Evolutionary conservation across 768 basidiomycete species (phyloP), one percentile per base, ranked within the genome.

Genomic region (Daedaleopsis sinensis): DNA sequence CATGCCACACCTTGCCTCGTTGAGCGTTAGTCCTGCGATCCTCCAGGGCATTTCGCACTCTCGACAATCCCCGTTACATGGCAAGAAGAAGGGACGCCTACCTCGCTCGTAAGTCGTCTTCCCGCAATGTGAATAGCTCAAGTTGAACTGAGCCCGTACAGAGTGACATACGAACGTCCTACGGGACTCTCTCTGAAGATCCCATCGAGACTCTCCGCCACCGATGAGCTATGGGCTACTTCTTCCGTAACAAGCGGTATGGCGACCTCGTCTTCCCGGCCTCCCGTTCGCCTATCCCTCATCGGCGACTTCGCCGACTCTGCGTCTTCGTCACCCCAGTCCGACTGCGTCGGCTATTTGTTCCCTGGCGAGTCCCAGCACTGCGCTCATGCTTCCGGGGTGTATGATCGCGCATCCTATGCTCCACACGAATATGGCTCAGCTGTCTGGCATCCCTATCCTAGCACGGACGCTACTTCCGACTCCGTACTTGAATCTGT

Each of bases 11-110:
- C 54, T 65, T 8, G 55, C 61, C 7, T 47, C 44, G 16, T 23
- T 65, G 4, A 55, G 59, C 13, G 48, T 65, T 49, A 62, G 56
- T 35, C 59, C 59, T 0, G 59, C 56, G 2, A 39, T 64, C 21
- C 18, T 59, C 18, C 56, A 47, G 38, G 38, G 59, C 32, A 39
- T 64, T 12, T 59, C 63, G 21, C 63, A 57, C 9, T 55, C 55
- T 39, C 63, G 63, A 23, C 63, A 64, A 18, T 57, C 58, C 4
- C 58, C 58, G 1, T 43, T 52, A 2, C 36, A 51, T 9, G 58
- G 59, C 16, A 60, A 55, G 52, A 58, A 52, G 51, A 36, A 27
- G 27, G 51, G 37, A 52, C 32, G 51, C 10, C 32, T 32, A 23
- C 37, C 51, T 16, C 51, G 51, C 32, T 37, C 51, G 51, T 52